Percentiles rank a stretch among this genome's conserved stretches.
Evolutionary conservation across 345 rosid genomes (phyloP).

Genomic region (Hibiscus trionum): DNA sequence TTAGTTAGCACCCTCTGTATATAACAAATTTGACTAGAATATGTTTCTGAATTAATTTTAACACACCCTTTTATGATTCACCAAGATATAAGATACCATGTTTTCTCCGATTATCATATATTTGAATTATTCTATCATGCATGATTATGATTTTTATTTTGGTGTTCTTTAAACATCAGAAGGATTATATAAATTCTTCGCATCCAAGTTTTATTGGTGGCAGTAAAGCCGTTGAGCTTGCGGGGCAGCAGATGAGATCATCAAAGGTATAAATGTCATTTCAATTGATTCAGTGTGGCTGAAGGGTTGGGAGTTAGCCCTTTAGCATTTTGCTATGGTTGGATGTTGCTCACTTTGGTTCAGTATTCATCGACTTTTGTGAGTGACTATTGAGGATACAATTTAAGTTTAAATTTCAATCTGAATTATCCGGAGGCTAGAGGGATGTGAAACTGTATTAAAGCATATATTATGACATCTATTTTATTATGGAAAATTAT

Average conservation of each 20-base stretch:
- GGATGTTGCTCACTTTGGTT: no score
- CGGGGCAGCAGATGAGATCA: conserved; percentile 37
- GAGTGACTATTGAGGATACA: no score
- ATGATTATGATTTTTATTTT: not conserved
- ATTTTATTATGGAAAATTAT: no score
- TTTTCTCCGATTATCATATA: not conserved
- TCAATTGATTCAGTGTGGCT: no score
- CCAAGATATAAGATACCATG: not conserved
- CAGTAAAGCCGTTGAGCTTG: conserved; percentile 52
- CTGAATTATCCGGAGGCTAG: no score
- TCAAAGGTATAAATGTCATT: conserved; percentile 10
- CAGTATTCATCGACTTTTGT: no score
- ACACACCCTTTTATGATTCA: not conserved
- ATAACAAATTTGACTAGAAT: not conserved
- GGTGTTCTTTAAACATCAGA: conserved; percentile 22
- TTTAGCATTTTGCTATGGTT: not conserved
- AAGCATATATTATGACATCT: not conserved
- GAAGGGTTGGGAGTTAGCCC: not conserved
- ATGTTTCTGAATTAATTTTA: no score
- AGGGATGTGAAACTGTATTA: not conserved
- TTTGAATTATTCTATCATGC: not conserved
- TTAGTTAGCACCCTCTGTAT: not conserved
- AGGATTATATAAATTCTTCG: conserved; percentile 55
- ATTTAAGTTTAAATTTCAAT: no score
- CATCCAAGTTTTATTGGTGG: conserved; percentile 66